phyloP scores from a whole-genome alignment of 306 rosid genomes.

The Carpinus viminea region DNA sequence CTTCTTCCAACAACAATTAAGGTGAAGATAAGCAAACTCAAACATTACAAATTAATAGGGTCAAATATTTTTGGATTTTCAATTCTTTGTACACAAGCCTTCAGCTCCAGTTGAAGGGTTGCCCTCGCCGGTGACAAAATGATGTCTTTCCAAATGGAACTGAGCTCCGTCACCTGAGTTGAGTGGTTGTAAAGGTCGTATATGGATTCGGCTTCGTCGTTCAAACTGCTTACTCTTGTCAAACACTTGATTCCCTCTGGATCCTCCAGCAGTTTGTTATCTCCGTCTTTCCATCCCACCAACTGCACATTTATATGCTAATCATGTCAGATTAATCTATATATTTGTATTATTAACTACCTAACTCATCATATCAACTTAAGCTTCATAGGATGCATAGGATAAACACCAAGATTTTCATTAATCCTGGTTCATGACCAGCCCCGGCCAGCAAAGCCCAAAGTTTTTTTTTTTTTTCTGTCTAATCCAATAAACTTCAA shows the following conservation, averaged over 20 bases:
- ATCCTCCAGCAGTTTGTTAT: conserved; percentile 54
- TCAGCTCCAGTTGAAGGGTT: conserved; percentile 47
- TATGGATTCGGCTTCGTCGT: conserved; percentile 69
- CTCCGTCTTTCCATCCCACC: conserved; percentile 70
- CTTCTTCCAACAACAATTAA: too few species aligned
- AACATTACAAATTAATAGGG: too few species aligned
- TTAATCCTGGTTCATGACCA: too few species aligned
- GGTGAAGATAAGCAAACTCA: too few species aligned
- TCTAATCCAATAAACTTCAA: too few species aligned
- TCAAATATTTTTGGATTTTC: conserved; percentile 27
- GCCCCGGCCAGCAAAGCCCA: too few species aligned
- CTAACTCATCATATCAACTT: too few species aligned
- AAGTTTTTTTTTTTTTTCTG: too few species aligned
- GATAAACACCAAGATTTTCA: too few species aligned
- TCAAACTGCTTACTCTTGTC: conserved; percentile 45
- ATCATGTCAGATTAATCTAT: background rate
- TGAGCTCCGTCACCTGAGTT: conserved; percentile 32
- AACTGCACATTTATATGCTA: conserved; percentile 49
- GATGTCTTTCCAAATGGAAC: conserved; percentile 65
- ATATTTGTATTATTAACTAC: too few species aligned
- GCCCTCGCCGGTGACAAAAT: conserved; percentile 55
- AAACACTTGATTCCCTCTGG: conserved; percentile 53
- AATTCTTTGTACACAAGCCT: conserved; percentile 44
- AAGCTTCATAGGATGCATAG: too few species aligned
- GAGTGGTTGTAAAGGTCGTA: conserved; percentile 62